Conservation (phyloP, 2,329 filamentous ascomycete species). For the Blastomyces gilchristii region DNA sequence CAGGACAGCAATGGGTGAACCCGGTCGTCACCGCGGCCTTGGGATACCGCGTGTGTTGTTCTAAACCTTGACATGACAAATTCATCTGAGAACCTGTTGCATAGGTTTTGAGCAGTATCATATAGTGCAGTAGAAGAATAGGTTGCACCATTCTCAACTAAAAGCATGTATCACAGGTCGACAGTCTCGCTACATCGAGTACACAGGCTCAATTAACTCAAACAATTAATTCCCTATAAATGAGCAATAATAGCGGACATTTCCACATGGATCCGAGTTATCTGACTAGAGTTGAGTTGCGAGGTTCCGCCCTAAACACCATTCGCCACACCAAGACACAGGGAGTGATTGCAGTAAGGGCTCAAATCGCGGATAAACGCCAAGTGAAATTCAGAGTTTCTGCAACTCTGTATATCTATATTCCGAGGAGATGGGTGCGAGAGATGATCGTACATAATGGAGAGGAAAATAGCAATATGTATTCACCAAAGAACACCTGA, state of each 20-base stretch:
- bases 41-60: neutral
- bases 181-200: neutral
- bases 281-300: neutral
- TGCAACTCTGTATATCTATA: neutral
- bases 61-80: neutral
- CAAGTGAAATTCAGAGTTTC: neutral
- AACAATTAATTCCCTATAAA: neutral
- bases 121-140: neutral
- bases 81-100: neutral
- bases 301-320: neutral
- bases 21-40: neutral
- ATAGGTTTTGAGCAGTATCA: neutral
- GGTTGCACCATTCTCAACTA: neutral
- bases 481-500: conserved; percentile 4
- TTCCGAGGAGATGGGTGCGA: neutral
- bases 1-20: neutral
- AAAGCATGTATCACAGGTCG: too few species aligned
- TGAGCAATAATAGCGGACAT: neutral
- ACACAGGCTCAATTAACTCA: neutral
- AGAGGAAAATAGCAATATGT: neutral
- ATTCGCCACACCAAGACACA: neutral
- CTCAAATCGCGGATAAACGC: neutral
- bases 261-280: neutral
- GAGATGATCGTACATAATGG: neutral
- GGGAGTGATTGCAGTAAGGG: neutral